Base-by-base conservation (phyloP, 352 stramenopile species). In the Phytophthora boehmeriae region DNA sequence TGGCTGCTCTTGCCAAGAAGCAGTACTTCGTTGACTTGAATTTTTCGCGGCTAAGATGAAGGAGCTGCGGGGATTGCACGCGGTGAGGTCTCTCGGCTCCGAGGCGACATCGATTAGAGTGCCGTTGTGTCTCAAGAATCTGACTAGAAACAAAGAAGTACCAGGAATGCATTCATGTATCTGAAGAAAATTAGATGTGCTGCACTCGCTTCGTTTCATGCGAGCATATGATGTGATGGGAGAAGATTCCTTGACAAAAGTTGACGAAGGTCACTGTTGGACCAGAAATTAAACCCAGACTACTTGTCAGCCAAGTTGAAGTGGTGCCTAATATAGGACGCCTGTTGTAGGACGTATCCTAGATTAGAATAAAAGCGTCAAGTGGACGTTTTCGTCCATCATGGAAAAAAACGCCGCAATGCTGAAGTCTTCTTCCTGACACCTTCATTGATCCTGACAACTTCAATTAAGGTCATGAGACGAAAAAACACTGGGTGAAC, bases 11-110 rank as follows among this genome's bases (percentile, higher is more conserved):
- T 19, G 79, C 79, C 4, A 75, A 74, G 49, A 73, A 75, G 27
- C 79, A 89, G 52, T 91, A 88, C 50, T 73, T 76, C 50, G 73
- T 88, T 51, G 81, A 90, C 64, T 69, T 82, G 35, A 83, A 82
- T 46, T 86, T 87, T 90, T 89, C 35, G 68, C 69, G 14, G 42
- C 63, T 45, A 87, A 85, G 71, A 89, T 89, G 80, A 63, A 71
- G 27, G 77, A 83, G 44, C 46, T 89, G 43, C 70, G 59, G 11
- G 54, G 23, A 66, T 75, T 10, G 76, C 69, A 16, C 66, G 59
- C 5, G 44, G 44, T 38, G 53, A 69, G 4, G 38, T 43, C 4
- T 39, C 55, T 39, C 55, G 35, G 5, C 55, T 75, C 41, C 60
- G 67, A 30, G 43, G 54, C 35, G 63, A 50, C 48, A 20, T 41